These are phyloP conservation scores for Xylaria intraflava DNA, from an alignment of 495 filamentous ascomycete species.

Conservation along the genomic window DNA sequence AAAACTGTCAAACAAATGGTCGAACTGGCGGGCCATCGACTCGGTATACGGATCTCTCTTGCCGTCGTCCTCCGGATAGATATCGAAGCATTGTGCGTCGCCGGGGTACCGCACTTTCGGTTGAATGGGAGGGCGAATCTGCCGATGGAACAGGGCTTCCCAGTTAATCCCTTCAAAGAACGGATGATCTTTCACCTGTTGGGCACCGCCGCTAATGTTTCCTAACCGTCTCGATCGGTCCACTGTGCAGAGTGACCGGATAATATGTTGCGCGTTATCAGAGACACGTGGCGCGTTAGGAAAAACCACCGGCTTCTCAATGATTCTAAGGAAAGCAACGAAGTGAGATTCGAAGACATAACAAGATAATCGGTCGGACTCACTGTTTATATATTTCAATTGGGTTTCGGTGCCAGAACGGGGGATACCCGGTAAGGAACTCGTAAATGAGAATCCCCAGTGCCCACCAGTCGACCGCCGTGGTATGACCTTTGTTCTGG, in stretches of 20 bases:
- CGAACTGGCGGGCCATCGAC: constrained; percentile 67
- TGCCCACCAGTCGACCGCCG: constrained; percentile 99
- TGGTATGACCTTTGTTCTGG: constrained; percentile 87
- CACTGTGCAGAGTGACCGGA: constrained; percentile 78
- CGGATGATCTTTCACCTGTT: constrained; percentile 74
- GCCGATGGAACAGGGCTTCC: constrained; percentile 69
- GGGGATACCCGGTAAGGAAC: constrained; percentile 90
- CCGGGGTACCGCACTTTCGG: constrained; percentile 73
- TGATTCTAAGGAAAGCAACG: constrained; percentile 49
- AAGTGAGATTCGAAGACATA: background rate
- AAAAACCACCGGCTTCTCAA: constrained; percentile 65
- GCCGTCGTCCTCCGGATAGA: constrained; percentile 61
- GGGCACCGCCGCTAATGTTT: constrained; percentile 78
- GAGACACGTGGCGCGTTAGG: constrained; percentile 59
- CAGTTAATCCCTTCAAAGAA: constrained; percentile 83
- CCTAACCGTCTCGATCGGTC: constrained; percentile 82
- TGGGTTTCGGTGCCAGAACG: constrained; percentile 94
- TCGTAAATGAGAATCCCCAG: constrained; percentile 94
- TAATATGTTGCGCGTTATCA: constrained; percentile 72
- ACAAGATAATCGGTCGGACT: constrained; percentile 16
- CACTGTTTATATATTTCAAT: constrained; percentile 94
- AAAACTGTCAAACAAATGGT: constrained; percentile 74
- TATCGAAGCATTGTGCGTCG: constrained; percentile 85
- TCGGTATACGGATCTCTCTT: constrained; percentile 58
- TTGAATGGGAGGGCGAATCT: constrained; percentile 74